phyloP scores from a whole-genome alignment of 192 early-diverging fungal species.

The Rhizophagus clarus region DNA sequence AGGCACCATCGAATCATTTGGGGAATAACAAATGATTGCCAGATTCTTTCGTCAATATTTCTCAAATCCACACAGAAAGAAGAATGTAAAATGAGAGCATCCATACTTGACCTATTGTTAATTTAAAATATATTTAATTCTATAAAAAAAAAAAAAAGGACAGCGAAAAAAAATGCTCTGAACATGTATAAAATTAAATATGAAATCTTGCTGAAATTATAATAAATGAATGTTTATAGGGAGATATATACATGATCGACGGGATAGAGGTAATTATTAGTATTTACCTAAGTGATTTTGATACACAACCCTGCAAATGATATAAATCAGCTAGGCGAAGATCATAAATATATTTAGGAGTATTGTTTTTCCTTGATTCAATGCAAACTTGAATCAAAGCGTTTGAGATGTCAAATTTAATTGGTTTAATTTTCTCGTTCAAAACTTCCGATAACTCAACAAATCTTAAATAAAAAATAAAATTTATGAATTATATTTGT shows the following conservation, averaged over 20 bases:
- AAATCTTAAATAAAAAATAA: not conserved
- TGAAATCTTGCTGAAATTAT: too few species aligned
- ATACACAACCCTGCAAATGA: not conserved
- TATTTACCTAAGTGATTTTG: constrained; percentile 6
- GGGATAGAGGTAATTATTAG: not conserved
- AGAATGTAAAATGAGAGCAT: not conserved
- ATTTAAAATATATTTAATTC: not conserved
- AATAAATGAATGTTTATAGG: too few species aligned
- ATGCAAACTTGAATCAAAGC: not conserved
- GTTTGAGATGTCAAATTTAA: not conserved
- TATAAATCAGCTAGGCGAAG: constrained; percentile 3
- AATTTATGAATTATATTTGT: not conserved
- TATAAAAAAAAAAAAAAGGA: not conserved
- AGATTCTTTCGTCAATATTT: not conserved
- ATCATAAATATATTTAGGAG: not conserved
- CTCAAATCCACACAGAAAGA: not conserved
- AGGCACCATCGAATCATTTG: constrained; percentile 17
- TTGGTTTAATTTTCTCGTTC: not conserved
- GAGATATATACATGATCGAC: too few species aligned
- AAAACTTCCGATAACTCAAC: not conserved
- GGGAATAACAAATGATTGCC: not conserved
- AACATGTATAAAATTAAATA: too few species aligned
- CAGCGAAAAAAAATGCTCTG: too few species aligned
- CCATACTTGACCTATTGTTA: not conserved
- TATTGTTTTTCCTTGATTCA: not conserved